phyloP scores from a whole-genome alignment of 1,139 yeast genomes.

The Suhomyces wounanorum region DNA sequence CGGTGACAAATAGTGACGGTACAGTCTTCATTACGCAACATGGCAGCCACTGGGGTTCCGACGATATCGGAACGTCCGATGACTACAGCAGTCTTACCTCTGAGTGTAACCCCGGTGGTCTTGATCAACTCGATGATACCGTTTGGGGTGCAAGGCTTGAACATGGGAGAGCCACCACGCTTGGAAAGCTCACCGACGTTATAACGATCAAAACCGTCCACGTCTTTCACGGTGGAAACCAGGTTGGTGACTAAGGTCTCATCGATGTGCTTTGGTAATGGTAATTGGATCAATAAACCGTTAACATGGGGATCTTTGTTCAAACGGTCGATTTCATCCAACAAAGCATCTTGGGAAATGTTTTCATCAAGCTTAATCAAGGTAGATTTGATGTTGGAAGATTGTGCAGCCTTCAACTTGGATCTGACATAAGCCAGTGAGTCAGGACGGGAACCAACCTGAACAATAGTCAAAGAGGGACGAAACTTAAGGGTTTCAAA shows the following conservation, averaged over 20 bases:
- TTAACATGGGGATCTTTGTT: constrained; percentile 66
- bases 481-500: constrained; percentile 46
- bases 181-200: constrained; percentile 78
- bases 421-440: constrained; percentile 76
- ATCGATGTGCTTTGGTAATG: constrained; percentile 69
- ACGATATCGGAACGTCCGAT: constrained; percentile 96
- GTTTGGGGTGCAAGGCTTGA: constrained; percentile 79
- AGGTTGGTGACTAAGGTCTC: constrained; percentile 69
- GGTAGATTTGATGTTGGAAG: constrained; percentile 62
- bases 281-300: constrained; percentile 73
- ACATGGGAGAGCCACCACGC: constrained; percentile 68
- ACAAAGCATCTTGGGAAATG: constrained; percentile 56
- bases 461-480: constrained; percentile 69
- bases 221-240: constrained; percentile 69
- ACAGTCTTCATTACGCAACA: constrained; percentile 77
- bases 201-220: constrained; percentile 75
- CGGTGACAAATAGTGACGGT: constrained; percentile 81
- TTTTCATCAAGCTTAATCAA: constrained; percentile 59
- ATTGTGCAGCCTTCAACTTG: constrained; percentile 71
- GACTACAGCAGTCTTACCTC: constrained; percentile 86
- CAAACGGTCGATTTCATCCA: constrained; percentile 55
- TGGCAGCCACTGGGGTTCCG: constrained; percentile 87
- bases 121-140: constrained; percentile 71
- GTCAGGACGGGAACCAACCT: constrained; percentile 76
- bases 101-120: constrained; percentile 57